phyloP scores from a whole-genome alignment of 192 early-diverging fungal species.

The Rhizoclosmatium sp. region DNA sequence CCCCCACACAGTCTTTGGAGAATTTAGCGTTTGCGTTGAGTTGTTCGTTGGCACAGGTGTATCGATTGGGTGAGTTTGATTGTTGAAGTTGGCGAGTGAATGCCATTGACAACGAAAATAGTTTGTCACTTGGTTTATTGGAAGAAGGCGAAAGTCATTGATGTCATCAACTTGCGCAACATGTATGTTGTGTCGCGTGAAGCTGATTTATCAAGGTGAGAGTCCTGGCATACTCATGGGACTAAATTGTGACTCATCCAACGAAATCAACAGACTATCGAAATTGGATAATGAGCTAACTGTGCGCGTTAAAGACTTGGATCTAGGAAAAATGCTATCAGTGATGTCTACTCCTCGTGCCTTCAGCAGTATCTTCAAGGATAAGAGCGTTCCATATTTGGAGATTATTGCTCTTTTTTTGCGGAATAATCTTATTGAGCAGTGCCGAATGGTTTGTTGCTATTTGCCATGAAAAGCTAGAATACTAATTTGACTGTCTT shows the following conservation, averaged over 20 bases:
- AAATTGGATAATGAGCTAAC: conserved; percentile 63
- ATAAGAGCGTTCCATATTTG: conserved; percentile 76
- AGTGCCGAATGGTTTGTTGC: conserved; percentile 77
- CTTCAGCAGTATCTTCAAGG: conserved; percentile 56
- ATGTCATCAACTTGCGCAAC: conserved; percentile 77
- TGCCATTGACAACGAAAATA: neutral
- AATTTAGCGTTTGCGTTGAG: conserved; percentile 83
- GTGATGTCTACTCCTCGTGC: conserved; percentile 67
- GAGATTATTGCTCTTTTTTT: conserved; percentile 85
- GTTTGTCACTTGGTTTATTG: conserved; percentile 94
- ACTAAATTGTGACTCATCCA: conserved; percentile 12
- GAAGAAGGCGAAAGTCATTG: conserved; percentile 89
- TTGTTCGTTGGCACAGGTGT: conserved; percentile 94
- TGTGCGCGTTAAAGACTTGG: conserved; percentile 61
- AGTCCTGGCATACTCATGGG: conserved; percentile 1
- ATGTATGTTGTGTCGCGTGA: conserved; percentile 81
- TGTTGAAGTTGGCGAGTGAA: neutral
- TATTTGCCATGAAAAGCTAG: conserved; percentile 39
- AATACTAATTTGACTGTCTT: neutral
- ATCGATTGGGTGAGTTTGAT: conserved; percentile 59
- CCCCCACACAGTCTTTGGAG: conserved; percentile 82
- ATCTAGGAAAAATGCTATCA: conserved; percentile 64
- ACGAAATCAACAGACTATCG: conserved; percentile 23
- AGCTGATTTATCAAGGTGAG: conserved; percentile 58
- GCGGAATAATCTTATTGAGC: conserved; percentile 76